phyloP scores from a whole-genome alignment of 169 alveolate species.

The Plasmodium falciparum region DNA sequence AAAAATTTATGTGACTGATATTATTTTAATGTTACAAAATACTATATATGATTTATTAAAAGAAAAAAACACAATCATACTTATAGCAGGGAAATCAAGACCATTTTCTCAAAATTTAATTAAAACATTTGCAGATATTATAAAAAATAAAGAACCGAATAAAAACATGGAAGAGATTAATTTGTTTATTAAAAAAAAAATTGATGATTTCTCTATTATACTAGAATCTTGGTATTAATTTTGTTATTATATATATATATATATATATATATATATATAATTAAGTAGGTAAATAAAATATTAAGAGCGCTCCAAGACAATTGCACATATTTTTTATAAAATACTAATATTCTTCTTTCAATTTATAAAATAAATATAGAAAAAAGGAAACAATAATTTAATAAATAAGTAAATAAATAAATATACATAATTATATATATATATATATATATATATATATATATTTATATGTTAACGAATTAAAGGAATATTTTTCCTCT shows the following conservation, averaged over 20 bases:
- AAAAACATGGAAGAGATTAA: slow-evolving; percentile 59
- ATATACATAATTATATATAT: too few species aligned
- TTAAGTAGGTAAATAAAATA: neutral
- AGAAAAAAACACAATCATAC: slow-evolving; percentile 26
- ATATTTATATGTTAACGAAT: too few species aligned
- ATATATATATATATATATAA: neutral
- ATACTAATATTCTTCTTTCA: too few species aligned
- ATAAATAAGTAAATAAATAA: too few species aligned
- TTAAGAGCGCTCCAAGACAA: too few species aligned
- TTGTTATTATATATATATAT: neutral
- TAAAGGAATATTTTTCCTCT: too few species aligned
- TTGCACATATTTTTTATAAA: too few species aligned
- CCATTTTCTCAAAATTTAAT: slow-evolving; percentile 71
- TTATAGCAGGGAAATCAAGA: slow-evolving; percentile 66
- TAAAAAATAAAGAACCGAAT: slow-evolving; percentile 48
- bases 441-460: too few species aligned
- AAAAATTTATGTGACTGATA: slow-evolving; percentile 66
- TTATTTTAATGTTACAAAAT: slow-evolving; percentile 32
- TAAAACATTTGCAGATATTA: slow-evolving; percentile 32
- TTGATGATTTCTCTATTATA: slow-evolving; percentile 63
- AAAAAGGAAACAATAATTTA: too few species aligned
- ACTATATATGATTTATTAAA: slow-evolving; percentile 26
- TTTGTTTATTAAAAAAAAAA: slow-evolving; percentile 62
- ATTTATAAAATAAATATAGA: too few species aligned
- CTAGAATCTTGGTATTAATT: slow-evolving; percentile 75